Conservation (phyloP, 1,139 yeast species). For the Diutina catenulata region DNA sequence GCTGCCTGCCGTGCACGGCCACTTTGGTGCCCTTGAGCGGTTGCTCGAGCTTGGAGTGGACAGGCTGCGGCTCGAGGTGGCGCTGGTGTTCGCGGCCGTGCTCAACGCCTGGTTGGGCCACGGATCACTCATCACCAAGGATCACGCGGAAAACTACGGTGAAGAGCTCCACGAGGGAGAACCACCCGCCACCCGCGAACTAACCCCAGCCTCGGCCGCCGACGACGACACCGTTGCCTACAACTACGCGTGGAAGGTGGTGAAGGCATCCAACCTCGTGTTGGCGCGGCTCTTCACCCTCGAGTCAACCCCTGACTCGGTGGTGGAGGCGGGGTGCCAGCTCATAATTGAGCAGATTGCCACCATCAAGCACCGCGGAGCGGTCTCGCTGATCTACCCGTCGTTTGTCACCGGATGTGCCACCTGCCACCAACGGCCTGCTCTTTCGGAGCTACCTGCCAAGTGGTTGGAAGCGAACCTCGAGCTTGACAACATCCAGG, state of each 20-base stretch:
- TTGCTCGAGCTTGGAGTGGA: too few relatives aligned
- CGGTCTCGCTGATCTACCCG: background rate
- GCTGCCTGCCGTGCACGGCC: background rate
- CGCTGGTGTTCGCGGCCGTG: background rate
- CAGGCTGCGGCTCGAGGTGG: too few relatives aligned
- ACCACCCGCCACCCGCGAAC: too few relatives aligned
- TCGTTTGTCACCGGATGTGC: background rate
- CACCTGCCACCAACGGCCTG: too few relatives aligned
- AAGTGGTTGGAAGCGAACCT: background rate
- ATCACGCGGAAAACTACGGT: too few relatives aligned
- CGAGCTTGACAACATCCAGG: background rate
- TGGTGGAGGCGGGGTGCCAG: too few relatives aligned
- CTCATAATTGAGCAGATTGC: background rate
- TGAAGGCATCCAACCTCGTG: background rate
- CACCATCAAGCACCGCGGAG: conserved; percentile 1
- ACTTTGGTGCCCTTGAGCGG: background rate
- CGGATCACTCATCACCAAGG: background rate
- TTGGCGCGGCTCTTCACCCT: background rate
- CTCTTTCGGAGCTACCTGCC: background rate
- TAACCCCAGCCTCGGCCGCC: too few relatives aligned
- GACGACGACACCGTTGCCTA: background rate
- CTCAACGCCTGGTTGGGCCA: background rate
- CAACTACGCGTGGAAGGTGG: background rate
- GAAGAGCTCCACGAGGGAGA: too few relatives aligned
- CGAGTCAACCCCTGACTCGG: background rate